Percentiles rank a stretch among this genome's conserved stretches.
Evolutionary conservation across 306 rosid genomes (phyloP).

Genomic region (Comarum palustre): DNA sequence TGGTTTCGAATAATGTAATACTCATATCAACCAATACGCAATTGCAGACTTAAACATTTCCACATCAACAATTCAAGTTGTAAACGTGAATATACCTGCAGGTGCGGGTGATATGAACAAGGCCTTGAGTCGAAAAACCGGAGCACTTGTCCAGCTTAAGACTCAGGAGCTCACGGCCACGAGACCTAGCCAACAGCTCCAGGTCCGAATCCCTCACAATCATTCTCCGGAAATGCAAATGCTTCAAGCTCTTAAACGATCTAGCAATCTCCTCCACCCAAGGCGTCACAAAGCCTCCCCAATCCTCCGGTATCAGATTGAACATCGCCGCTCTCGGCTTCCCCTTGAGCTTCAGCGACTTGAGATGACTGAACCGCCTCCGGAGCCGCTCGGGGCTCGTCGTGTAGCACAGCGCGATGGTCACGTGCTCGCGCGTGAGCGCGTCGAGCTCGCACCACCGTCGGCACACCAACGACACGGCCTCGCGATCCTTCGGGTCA

Average conservation of each 20-base stretch:
- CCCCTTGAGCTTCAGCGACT: conserved; percentile 76
- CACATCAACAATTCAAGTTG: not conserved
- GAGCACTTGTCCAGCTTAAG: conserved; percentile 93
- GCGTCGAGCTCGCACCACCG: conserved; percentile 90
- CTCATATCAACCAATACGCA: not conserved
- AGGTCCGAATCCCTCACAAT: conserved; percentile 86
- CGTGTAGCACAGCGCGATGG: conserved; percentile 91
- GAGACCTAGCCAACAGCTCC: conserved; percentile 51
- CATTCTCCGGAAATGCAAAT: conserved; percentile 88
- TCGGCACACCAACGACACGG: conserved; percentile 74
- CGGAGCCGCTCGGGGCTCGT: conserved; percentile 70
- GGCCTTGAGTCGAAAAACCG: conserved; percentile 89
- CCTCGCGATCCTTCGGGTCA: conserved; percentile 76
- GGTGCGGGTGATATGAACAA: conserved; percentile 48
- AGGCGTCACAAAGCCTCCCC: conserved; percentile 90
- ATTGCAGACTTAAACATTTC: not conserved
- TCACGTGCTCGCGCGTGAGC: conserved; percentile 84
- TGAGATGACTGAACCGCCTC: conserved; percentile 61
- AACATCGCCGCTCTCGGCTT: conserved; percentile 97
- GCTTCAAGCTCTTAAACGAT: conserved; percentile 59
- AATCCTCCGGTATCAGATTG: conserved; percentile 88
- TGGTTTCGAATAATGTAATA: not conserved
- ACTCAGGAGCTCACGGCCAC: conserved; percentile 59
- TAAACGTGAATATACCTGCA: conserved; percentile 65
- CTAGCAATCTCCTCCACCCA: conserved; percentile 70